phyloP scores from a whole-genome alignment of 768 basidiomycete species.

The Lactarius sp. region DNA sequence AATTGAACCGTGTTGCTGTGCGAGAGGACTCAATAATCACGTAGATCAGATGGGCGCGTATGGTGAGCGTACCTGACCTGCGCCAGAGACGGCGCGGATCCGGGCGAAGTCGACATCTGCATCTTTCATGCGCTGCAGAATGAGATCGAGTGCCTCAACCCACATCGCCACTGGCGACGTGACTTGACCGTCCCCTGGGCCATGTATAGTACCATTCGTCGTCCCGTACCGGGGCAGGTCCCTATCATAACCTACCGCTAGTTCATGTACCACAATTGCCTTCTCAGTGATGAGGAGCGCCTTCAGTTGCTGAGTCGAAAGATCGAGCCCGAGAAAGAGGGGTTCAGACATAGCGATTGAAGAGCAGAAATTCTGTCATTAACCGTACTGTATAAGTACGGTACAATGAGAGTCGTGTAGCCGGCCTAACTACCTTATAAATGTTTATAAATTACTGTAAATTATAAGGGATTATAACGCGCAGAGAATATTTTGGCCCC shows the following conservation, averaged over 20 bases:
- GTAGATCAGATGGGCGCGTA: background rate
- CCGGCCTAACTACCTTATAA: no score
- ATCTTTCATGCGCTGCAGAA: conserved; percentile 57
- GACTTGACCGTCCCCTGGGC: conserved; percentile 66
- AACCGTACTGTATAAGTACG: no score
- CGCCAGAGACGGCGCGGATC: conserved; percentile 67
- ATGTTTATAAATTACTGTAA: no score
- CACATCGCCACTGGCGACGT: conserved; percentile 79
- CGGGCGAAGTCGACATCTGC: conserved; percentile 54
- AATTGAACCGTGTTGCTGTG: conserved; percentile 81
- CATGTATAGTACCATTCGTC: conserved; percentile 58
- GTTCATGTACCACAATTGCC: conserved; percentile 57
- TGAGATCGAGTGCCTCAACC: conserved; percentile 78
- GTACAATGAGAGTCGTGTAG: no score
- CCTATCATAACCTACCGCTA: conserved; percentile 71
- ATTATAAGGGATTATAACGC: no score
- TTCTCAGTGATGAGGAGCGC: conserved; percentile 61
- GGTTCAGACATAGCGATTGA: conserved; percentile 26
- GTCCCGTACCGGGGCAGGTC: conserved; percentile 71
- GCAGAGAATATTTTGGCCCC: no score
- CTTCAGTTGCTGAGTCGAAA: conserved; percentile 84
- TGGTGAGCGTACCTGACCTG: conserved; percentile 58
- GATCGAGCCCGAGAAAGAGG: conserved; percentile 76
- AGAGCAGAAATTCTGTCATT: background rate
- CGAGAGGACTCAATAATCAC: background rate